Percentiles rank a stretch among this genome's conserved stretches.
Conservation (phyloP, 306 rosid genomes). For the Vigna nakashimae region DNA sequence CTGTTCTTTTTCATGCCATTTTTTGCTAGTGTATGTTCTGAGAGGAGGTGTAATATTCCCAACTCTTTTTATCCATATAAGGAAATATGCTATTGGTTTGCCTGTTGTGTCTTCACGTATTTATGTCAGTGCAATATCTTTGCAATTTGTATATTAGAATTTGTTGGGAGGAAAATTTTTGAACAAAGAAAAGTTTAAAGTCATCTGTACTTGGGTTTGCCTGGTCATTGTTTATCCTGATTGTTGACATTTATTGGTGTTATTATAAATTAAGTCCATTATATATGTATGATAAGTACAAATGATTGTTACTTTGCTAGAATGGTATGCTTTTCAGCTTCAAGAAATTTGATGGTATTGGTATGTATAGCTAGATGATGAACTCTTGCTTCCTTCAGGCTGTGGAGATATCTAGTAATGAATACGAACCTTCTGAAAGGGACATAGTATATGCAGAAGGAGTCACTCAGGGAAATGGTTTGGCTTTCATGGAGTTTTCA, state of each 20-base stretch:
- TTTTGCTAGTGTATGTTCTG: slow-evolving; percentile 1
- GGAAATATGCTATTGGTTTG: slow-evolving; percentile 5
- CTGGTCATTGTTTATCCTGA: slow-evolving; percentile 4
- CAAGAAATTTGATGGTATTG: slow-evolving; percentile 7
- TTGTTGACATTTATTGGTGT: slow-evolving; percentile 2
- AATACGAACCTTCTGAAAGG: slow-evolving; percentile 93
- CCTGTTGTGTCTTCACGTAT: background rate
- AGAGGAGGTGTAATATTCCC: background rate
- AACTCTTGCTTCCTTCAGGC: slow-evolving; percentile 64
- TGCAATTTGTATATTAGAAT: slow-evolving; percentile 12
- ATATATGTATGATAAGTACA: slow-evolving; percentile 2
- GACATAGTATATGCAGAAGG: slow-evolving; percentile 98
- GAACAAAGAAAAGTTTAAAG: slow-evolving; percentile 5
- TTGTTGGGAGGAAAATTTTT: slow-evolving; percentile 8
- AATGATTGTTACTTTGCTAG: slow-evolving; percentile 26
- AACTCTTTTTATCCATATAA: background rate
- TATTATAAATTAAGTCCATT: background rate
- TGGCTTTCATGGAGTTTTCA: slow-evolving; percentile 94
- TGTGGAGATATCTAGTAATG: slow-evolving; percentile 95
- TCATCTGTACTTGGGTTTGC: slow-evolving; percentile 4
- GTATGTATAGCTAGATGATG: slow-evolving; percentile 23
- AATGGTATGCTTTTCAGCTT: slow-evolving; percentile 25
- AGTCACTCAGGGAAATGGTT: slow-evolving; percentile 94
- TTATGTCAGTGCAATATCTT: background rate
- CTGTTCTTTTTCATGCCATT: slow-evolving; percentile 7